Evolutionary conservation across 805 yeast genomes (phyloP), one percentile per base, ranked within the genome.

Genomic region (Ogataea minuta): DNA sequence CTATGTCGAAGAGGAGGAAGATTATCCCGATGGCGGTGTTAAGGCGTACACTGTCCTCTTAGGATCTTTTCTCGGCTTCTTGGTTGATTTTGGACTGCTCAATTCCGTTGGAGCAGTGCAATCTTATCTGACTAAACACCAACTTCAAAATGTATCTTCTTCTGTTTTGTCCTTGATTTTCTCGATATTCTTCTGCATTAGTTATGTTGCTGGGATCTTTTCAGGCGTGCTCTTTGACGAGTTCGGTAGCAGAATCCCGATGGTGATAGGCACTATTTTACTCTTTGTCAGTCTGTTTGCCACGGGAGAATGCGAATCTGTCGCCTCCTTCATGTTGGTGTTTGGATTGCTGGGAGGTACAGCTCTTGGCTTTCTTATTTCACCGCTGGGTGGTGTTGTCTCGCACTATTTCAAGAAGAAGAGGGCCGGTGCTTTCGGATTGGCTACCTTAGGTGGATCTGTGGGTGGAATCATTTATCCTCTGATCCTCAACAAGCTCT

Each of bases 391-490:
- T 10, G 69, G 73, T 3, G 71, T 67, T 17, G 59, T 70, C n/a
- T 62, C 70, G 31, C 75, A 71, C 42, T 70, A 72, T 72, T 70
- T 69, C 46, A 54, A 54, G 41, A 53, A 53, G 31, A 69, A 66
- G 47, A 54, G 74, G 43, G 76, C 74, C 2, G 55, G 53, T 41
- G 70, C 66, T 19, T 43, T 49, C 23, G 58, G 56, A 4, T 32
- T 46, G 11, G 54, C 54, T 9, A 44, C 64, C 47, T 60, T 77
- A 7, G 88, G 87, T 3, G 85, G 85, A 1, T 76, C 84, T 3
- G 58, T 78, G 6, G 88, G 87, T 2, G 89, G 88, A 4, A 66
- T 79, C 9, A 52, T 79, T 4, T 74, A 77, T 53, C 85, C 88
- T 1, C 58, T 80, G 26, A 59, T 76, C 56, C 57, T 79, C 43